These are phyloP conservation scores for Candida parachauliodes DNA, from an alignment of 805 yeast species.

Conservation along the genomic window DNA sequence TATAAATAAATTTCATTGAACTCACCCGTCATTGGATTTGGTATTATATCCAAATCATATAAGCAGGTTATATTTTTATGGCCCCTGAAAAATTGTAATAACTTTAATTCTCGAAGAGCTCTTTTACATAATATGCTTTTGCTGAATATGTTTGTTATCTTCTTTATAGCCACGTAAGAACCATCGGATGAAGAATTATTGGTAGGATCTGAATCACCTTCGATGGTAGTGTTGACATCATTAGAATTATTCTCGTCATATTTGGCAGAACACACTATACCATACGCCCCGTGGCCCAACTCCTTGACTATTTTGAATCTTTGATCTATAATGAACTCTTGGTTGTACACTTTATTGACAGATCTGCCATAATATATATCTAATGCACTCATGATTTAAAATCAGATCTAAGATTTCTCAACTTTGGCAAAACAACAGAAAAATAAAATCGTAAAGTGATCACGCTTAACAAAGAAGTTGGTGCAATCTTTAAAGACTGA, in stretches of 20 bases:
- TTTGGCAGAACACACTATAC: constrained; percentile 91
- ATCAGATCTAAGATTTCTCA: background rate
- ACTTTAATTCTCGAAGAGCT: constrained; percentile 85
- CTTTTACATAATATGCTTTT: constrained; percentile 89
- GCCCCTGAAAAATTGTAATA: constrained; percentile 89
- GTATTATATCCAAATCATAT: constrained; percentile 90
- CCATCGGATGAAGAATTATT: constrained; percentile 22
- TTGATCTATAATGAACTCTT: constrained; percentile 88
- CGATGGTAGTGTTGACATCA: constrained; percentile 4
- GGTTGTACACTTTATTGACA: constrained; percentile 52
- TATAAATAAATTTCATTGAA: constrained; percentile 91
- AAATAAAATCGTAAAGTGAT: no score
- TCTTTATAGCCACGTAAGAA: constrained; percentile 81
- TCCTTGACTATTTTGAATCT: constrained; percentile 88
- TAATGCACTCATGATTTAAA: constrained; percentile 1
- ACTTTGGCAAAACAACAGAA: background rate
- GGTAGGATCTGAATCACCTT: background rate
- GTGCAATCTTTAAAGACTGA: no score
- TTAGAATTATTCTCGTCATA: constrained; percentile 47
- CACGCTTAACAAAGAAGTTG: no score
- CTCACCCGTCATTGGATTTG: constrained; percentile 52
- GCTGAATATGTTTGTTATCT: constrained; percentile 89
- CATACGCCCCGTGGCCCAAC: constrained; percentile 97
- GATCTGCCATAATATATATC: constrained; percentile 24
- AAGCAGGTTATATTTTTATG: constrained; percentile 95